These are phyloP conservation scores for Fusarium ramigenum DNA, from an alignment of 2,329 filamentous ascomycete species.

Conservation along the genomic window DNA sequence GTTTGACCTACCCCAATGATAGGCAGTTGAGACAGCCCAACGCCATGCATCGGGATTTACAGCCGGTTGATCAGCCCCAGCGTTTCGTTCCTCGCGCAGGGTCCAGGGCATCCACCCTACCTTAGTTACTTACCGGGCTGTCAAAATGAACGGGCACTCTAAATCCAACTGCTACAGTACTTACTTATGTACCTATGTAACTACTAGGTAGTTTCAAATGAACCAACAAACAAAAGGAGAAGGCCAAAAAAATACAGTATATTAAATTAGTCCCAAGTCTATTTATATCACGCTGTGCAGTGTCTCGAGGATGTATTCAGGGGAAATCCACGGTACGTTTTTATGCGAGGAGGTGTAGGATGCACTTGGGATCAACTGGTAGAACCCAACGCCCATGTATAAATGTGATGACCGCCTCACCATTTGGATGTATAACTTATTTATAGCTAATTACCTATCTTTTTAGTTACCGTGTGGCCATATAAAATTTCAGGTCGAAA, in stretches of 20 bases:
- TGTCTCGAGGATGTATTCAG: constrained; percentile 8
- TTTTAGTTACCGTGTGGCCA: background rate
- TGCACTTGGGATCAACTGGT: constrained; percentile 13
- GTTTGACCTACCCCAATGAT: background rate
- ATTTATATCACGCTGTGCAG: background rate
- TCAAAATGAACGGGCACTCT: background rate
- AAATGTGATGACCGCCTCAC: constrained; percentile 8
- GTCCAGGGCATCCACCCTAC: constrained; percentile 21
- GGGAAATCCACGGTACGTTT: constrained; percentile 16
- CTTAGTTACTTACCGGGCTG: background rate
- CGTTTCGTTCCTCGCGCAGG: constrained; percentile 22
- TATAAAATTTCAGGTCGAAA: background rate
- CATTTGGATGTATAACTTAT: background rate
- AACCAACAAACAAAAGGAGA: background rate
- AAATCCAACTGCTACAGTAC: constrained; percentile 10
- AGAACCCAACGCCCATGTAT: constrained; percentile 6
- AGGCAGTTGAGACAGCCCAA: constrained; percentile 8
- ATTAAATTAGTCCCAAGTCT: background rate
- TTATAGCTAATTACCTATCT: background rate
- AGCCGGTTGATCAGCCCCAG: constrained; percentile 22
- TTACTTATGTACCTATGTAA: background rate
- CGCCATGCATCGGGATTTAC: constrained; percentile 27
- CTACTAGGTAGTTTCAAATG: background rate
- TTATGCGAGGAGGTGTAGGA: constrained; percentile 29
- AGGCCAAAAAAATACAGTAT: background rate